phyloP scores from a whole-genome alignment of 2,329 filamentous ascomycete species.

The Ophiostoma perfectum region DNA sequence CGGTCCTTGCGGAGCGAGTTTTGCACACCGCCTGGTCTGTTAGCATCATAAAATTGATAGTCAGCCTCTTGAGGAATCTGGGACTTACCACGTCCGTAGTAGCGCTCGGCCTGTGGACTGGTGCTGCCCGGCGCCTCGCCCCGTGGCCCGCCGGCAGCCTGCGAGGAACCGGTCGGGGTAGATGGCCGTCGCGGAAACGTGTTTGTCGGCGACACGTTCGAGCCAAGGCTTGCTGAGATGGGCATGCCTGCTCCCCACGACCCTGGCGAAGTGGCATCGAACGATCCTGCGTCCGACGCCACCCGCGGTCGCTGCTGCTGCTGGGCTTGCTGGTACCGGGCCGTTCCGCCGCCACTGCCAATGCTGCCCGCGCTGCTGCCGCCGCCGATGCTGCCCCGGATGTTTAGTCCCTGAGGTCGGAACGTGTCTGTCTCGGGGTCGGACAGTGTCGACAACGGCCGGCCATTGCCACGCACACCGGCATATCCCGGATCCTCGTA shows the following conservation, averaged over 20 bases:
- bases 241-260: slow-evolving; percentile 30
- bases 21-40: slow-evolving; percentile 41
- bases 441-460: slow-evolving; percentile 14
- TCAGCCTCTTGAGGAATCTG: no score
- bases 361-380: slow-evolving; percentile 30
- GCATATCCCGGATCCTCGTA: slow-evolving; percentile 9
- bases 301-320: slow-evolving; percentile 35
- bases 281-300: slow-evolving; percentile 41
- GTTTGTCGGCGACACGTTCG: slow-evolving; percentile 27
- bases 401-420: slow-evolving; percentile 35
- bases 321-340: background rate
- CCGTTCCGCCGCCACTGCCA: slow-evolving; percentile 19
- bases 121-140: slow-evolving; percentile 32
- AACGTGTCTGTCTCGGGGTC: slow-evolving; percentile 32
- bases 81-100: slow-evolving; percentile 47
- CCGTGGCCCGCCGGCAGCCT: slow-evolving; percentile 11
- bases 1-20: slow-evolving; percentile 45
- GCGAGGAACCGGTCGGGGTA: slow-evolving; percentile 20
- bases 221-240: slow-evolving; percentile 31
- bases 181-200: slow-evolving; percentile 32
- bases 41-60: background rate
- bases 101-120: slow-evolving; percentile 36
- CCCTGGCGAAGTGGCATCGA: slow-evolving; percentile 31
- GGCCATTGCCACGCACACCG: slow-evolving; percentile 18
- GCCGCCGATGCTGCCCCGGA: slow-evolving; percentile 26